These are phyloP conservation scores for Noccaea bulbosa DNA, from an alignment of 345 rosid genomes.

Conservation along the genomic window DNA sequence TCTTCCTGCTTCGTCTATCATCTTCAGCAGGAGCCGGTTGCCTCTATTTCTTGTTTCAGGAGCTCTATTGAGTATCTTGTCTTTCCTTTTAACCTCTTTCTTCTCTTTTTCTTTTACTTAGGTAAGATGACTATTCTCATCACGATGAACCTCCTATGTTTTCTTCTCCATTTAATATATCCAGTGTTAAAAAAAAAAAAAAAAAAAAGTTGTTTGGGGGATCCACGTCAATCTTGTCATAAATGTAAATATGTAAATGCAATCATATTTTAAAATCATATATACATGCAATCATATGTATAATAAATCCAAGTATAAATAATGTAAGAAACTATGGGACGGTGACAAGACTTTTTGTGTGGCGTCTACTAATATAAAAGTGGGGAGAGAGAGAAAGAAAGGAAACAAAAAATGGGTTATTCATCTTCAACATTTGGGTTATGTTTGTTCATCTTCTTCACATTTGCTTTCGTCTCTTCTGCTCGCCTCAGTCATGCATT, in stretches of 20 bases:
- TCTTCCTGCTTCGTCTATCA: too few species aligned
- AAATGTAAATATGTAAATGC: not conserved
- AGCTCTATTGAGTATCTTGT: too few species aligned
- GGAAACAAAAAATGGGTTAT: constrained; percentile 43
- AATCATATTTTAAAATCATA: too few species aligned
- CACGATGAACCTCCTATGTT: too few species aligned
- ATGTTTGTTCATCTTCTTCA: constrained; percentile 40
- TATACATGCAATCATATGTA: too few species aligned
- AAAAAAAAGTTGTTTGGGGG: not conserved
- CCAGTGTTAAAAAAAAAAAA: too few species aligned
- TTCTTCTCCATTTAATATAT: too few species aligned
- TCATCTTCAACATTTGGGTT: constrained; percentile 36
- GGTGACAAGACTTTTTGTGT: constrained; percentile 27
- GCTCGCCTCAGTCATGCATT: constrained; percentile 46
- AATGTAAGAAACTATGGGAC: constrained; percentile 9
- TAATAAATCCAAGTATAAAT: not conserved
- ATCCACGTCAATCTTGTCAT: constrained; percentile 26
- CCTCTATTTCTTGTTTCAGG: too few species aligned
- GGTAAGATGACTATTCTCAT: too few species aligned
- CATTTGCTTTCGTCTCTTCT: constrained; percentile 45
- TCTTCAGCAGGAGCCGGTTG: too few species aligned
- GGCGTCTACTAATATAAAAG: constrained; percentile 11
- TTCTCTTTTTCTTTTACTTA: too few species aligned
- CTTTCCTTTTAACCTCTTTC: too few species aligned
- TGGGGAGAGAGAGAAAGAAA: not conserved